Evolutionary conservation across 768 basidiomycete genomes (phyloP).

Genomic region (Albatrellus ellisii): DNA sequence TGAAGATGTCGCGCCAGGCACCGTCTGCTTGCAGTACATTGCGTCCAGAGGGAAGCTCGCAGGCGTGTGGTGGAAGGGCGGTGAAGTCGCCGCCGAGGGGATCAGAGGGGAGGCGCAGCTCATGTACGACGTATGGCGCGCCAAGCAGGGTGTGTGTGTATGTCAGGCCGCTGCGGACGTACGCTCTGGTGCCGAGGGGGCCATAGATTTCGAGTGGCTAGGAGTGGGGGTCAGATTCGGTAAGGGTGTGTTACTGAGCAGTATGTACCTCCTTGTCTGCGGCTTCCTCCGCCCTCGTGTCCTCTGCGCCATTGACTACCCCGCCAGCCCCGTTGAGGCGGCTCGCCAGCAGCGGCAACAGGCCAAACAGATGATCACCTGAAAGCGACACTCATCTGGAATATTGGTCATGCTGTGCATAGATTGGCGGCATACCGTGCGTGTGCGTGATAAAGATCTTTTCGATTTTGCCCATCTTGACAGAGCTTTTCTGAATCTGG

Average conservation of each 20-base stretch:
- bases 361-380: conserved; percentile 79
- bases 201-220: conserved; percentile 79
- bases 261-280: conserved; percentile 6
- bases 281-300: conserved; percentile 33
- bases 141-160: conserved; percentile 61
- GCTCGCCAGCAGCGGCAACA: conserved; percentile 55
- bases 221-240: neutral
- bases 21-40: conserved; percentile 49
- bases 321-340: conserved; percentile 69
- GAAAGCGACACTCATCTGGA: too few species aligned
- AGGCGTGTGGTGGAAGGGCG: conserved; percentile 29
- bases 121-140: conserved; percentile 68
- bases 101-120: conserved; percentile 41
- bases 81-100: conserved; percentile 29
- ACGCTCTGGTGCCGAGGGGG: conserved; percentile 70
- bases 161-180: conserved; percentile 52
- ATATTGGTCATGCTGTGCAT: too few species aligned
- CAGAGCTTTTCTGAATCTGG: conserved; percentile 43
- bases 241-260: neutral
- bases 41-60: conserved; percentile 46
- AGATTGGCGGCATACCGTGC: conserved; percentile 48
- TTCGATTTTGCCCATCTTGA: conserved; percentile 70
- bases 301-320: conserved; percentile 39
- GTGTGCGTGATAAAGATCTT: conserved; percentile 87
- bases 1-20: conserved; percentile 54